A percentile compares a stretch with the other conserved stretches of the same genome.
phyloP scores from a whole-genome alignment of 108 stramenopile species.

The Cylindrotheca closterium region DNA sequence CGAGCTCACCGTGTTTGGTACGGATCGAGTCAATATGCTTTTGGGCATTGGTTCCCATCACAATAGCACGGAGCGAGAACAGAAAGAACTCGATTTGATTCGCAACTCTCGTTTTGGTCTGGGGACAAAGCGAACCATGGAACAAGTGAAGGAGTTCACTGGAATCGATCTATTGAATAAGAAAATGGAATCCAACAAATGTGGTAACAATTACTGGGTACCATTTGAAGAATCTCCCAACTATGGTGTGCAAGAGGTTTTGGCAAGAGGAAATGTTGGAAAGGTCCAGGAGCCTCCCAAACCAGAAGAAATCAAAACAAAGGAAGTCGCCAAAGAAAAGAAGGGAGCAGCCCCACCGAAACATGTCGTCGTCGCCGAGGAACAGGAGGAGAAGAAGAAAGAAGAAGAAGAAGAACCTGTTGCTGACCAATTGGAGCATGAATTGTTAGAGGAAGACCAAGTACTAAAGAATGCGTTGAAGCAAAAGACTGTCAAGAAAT shows the following conservation, averaged over 20 bases:
- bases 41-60: constrained; percentile 47
- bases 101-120: constrained; percentile 58
- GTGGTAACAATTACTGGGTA: constrained; percentile 85
- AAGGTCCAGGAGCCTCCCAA: too few species aligned
- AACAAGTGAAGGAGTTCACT: constrained; percentile 73
- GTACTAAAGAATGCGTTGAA: not conserved
- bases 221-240: constrained; percentile 47
- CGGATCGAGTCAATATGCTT: constrained; percentile 58
- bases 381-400: too few species aligned
- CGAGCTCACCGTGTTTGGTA: constrained; percentile 13
- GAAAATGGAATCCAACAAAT: constrained; percentile 57
- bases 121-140: constrained; percentile 66
- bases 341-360: too few species aligned
- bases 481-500: not conserved
- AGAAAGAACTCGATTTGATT: constrained; percentile 27
- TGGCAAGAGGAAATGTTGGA: constrained; percentile 9
- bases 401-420: too few species aligned
- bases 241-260: constrained; percentile 21
- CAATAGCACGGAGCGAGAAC: not conserved
- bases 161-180: constrained; percentile 61
- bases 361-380: too few species aligned
- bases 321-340: not conserved
- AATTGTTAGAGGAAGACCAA: too few species aligned
- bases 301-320: not conserved
- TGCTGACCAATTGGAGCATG: too few species aligned